Evolutionary conservation across 2,329 filamentous ascomycete genomes (phyloP).

Genomic region (Hortaea sp.): DNA sequence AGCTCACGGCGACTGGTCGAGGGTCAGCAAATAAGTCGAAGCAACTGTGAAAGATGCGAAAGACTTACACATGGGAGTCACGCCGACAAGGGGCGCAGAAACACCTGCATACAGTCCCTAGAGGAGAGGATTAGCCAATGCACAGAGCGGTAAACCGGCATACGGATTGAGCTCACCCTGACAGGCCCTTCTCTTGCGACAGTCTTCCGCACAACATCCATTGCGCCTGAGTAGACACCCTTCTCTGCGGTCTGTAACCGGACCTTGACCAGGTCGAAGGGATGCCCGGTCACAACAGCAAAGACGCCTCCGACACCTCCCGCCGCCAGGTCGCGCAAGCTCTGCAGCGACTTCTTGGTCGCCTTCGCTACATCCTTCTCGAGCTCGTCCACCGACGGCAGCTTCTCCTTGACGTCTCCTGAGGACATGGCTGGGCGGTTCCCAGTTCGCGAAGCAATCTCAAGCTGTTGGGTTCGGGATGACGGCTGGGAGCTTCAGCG

Average conservation of each 20-base stretch:
- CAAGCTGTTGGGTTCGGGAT: background rate
- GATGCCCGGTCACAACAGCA: slow-evolving; percentile 86
- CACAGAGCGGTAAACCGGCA: background rate
- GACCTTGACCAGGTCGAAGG: slow-evolving; percentile 96
- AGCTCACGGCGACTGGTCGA: slow-evolving; percentile 51
- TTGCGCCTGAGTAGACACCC: slow-evolving; percentile 79
- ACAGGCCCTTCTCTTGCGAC: slow-evolving; percentile 74
- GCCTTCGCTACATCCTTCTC: slow-evolving; percentile 43
- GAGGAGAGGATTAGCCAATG: no score
- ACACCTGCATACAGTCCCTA: slow-evolving; percentile 93
- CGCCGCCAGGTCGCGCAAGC: slow-evolving; percentile 71
- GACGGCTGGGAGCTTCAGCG: background rate
- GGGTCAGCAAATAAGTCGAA: background rate
- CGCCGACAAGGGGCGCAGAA: slow-evolving; percentile 83
- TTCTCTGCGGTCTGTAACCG: slow-evolving; percentile 91
- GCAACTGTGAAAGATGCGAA: background rate
- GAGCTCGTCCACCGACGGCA: slow-evolving; percentile 31
- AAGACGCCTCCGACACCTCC: slow-evolving; percentile 90
- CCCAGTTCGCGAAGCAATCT: no score
- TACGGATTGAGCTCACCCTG: slow-evolving; percentile 30
- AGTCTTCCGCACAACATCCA: slow-evolving; percentile 86
- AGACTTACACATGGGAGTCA: slow-evolving; percentile 94
- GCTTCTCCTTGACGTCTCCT: slow-evolving; percentile 2
- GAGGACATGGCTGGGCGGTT: background rate
- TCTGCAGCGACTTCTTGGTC: slow-evolving; percentile 47